A percentile compares a stretch with the other conserved stretches of the same genome.
These are phyloP conservation scores for Trichophyton schoenleinii DNA, from an alignment of 2,329 filamentous ascomycete genomes.

Conservation along the genomic window DNA sequence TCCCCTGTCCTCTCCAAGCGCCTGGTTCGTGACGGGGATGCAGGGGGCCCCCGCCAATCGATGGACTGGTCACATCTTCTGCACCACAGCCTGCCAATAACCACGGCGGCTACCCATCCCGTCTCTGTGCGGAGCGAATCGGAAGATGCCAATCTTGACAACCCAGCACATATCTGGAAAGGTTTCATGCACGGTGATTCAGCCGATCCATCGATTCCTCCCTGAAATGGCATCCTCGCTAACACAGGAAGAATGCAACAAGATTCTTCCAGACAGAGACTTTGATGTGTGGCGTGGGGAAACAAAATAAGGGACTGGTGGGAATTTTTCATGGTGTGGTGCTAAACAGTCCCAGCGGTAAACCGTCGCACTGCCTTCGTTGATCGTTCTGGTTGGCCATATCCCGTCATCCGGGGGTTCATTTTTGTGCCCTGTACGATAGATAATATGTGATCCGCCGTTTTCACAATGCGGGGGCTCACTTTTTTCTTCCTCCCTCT, in stretches of 20 bases:
- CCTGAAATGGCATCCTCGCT: neutral
- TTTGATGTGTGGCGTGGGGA: neutral
- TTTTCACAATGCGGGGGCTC: conserved; percentile 3
- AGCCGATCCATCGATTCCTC: neutral
- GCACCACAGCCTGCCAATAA: neutral
- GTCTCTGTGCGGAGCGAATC: neutral
- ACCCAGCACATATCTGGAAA: neutral
- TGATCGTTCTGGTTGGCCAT: neutral
- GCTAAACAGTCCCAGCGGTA: neutral
- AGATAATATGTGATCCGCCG: conserved; percentile 1
- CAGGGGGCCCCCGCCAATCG: conserved; percentile 3
- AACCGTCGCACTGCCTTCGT: neutral
- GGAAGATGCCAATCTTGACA: neutral
- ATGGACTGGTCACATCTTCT: conserved; percentile 4
- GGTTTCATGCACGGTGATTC: conserved; percentile 1
- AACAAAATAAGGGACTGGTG: neutral
- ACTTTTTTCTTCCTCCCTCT: neutral
- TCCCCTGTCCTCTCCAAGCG: conserved; percentile 2
- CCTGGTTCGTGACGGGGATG: neutral
- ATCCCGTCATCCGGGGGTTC: neutral
- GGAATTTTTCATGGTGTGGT: neutral
- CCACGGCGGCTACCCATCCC: conserved; percentile 2
- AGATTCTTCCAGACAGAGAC: neutral
- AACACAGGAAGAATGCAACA: neutral
- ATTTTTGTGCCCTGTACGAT: conserved; percentile 3